A percentile compares a stretch with the other conserved stretches of the same genome.
Evolutionary conservation across 495 filamentous ascomycete genomes (phyloP).

Genomic region (Chaetomium tenue): DNA sequence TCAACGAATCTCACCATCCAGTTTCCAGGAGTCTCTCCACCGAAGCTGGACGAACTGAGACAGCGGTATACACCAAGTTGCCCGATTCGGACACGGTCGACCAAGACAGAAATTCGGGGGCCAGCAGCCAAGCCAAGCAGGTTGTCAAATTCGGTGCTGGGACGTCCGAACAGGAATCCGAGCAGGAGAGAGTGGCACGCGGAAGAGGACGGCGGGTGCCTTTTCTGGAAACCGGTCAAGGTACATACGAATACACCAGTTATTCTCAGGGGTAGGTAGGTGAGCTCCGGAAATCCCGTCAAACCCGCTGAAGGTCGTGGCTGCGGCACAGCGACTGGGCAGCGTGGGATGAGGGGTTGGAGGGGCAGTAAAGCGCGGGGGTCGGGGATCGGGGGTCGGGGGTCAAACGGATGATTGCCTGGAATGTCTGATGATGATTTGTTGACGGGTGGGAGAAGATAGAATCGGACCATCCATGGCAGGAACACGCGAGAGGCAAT

Average conservation of each 20-base stretch:
- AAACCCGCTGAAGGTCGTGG: slow-evolving; percentile 14
- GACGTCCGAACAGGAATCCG: neutral
- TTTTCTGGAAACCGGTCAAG: neutral
- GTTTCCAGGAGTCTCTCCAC: neutral
- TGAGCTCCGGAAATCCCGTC: neutral
- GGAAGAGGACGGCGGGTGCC: neutral
- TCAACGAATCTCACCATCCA: neutral
- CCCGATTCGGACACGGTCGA: neutral
- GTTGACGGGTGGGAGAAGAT: neutral
- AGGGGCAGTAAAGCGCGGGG: slow-evolving; percentile 1
- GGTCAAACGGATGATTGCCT: neutral
- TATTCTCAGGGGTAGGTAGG: neutral
- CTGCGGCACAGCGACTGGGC: slow-evolving; percentile 18
- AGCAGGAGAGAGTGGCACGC: neutral
- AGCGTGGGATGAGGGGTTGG: slow-evolving; percentile 20
- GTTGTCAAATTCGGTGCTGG: neutral
- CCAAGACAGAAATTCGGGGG: neutral
- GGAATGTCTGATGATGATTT: no score
- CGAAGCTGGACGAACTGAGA: neutral
- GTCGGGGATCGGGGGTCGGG: neutral
- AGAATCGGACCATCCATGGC: neutral
- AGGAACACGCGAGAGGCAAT: neutral
- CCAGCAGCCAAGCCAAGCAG: neutral
- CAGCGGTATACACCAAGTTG: neutral
- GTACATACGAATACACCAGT: no score